These are phyloP conservation scores for Thelonectria olida DNA, from an alignment of 2,329 filamentous ascomycete genomes.

Conservation along the genomic window DNA sequence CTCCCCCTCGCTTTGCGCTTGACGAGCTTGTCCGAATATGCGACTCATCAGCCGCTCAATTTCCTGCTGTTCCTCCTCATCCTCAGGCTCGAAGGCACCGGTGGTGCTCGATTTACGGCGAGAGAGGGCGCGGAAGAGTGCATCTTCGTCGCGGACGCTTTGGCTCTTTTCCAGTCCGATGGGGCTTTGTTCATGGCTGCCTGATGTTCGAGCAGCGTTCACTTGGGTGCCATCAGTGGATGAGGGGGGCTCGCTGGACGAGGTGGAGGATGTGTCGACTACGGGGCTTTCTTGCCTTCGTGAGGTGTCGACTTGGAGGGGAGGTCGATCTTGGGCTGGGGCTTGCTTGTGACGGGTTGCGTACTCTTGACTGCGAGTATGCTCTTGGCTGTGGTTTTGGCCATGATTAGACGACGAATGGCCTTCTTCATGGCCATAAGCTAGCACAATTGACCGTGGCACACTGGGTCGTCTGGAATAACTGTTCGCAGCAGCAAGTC, in stretches of 20 bases:
- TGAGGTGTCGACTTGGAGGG: neutral
- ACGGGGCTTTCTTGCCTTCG: neutral
- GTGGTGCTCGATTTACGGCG: slow-evolving; percentile 54
- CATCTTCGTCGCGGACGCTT: slow-evolving; percentile 56
- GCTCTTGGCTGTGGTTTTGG: neutral
- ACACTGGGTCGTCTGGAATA: neutral
- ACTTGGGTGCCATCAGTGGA: slow-evolving; percentile 31
- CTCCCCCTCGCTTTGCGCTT: slow-evolving; percentile 73
- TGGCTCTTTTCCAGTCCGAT: slow-evolving; percentile 32
- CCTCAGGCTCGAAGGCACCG: slow-evolving; percentile 48
- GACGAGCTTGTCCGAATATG: slow-evolving; percentile 74
- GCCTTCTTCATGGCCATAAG: neutral
- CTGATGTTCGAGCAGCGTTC: slow-evolving; percentile 39
- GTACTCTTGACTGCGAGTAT: neutral
- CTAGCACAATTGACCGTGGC: slow-evolving; percentile 3
- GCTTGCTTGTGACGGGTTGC: neutral
- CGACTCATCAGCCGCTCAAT: slow-evolving; percentile 72
- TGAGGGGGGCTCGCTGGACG: slow-evolving; percentile 8
- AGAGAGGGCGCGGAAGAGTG: slow-evolving; percentile 59
- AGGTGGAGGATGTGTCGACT: neutral
- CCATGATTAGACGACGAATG: neutral
- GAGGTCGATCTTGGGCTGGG: slow-evolving; percentile 13
- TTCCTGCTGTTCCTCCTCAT: slow-evolving; percentile 51
- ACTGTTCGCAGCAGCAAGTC: neutral
- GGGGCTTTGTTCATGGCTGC: slow-evolving; percentile 23